Evolutionary conservation across 1,284 basidiomycete species (phyloP).

Genomic region (Pseudozyma thailandica): DNA sequence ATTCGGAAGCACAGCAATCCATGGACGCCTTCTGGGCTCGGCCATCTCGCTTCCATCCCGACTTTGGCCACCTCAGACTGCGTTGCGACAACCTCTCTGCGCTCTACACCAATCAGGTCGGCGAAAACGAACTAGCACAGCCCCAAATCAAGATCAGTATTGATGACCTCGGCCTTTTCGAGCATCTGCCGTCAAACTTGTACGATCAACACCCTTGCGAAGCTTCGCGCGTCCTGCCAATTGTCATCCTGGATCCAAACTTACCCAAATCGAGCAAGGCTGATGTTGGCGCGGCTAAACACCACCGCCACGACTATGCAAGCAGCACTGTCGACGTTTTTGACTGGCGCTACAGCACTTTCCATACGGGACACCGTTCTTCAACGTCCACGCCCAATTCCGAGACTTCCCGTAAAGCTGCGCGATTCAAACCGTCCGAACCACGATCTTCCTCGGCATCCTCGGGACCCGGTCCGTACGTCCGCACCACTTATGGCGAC

Average conservation of each 20-base stretch:
- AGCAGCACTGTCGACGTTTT: constrained; percentile 39
- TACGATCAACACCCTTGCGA: constrained; percentile 16
- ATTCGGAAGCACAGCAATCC: neutral
- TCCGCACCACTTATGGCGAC: constrained; percentile 40
- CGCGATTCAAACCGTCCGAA: constrained; percentile 28
- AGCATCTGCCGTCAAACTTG: constrained; percentile 29
- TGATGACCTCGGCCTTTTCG: constrained; percentile 38
- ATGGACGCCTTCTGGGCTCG: constrained; percentile 47
- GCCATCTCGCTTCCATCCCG: constrained; percentile 42
- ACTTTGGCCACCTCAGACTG: constrained; percentile 52
- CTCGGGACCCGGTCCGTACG: constrained; percentile 21
- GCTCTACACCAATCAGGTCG: neutral
- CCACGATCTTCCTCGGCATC: constrained; percentile 9
- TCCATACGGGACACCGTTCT: constrained; percentile 1
- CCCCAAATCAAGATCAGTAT: constrained; percentile 11
- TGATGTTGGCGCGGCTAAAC: constrained; percentile 2
- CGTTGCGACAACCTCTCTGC: constrained; percentile 28
- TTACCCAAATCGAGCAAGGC: constrained; percentile 9
- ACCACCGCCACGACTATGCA: constrained; percentile 26
- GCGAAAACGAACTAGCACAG: neutral
- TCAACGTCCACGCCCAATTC: neutral
- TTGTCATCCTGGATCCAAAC: constrained; percentile 41
- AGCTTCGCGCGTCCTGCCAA: constrained; percentile 26
- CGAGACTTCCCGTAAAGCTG: constrained; percentile 3
- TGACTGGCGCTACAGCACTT: constrained; percentile 38